Percentiles rank a stretch among this genome's conserved stretches.
phyloP scores from a whole-genome alignment of 768 basidiomycete genomes.

The Russula olivacea region DNA sequence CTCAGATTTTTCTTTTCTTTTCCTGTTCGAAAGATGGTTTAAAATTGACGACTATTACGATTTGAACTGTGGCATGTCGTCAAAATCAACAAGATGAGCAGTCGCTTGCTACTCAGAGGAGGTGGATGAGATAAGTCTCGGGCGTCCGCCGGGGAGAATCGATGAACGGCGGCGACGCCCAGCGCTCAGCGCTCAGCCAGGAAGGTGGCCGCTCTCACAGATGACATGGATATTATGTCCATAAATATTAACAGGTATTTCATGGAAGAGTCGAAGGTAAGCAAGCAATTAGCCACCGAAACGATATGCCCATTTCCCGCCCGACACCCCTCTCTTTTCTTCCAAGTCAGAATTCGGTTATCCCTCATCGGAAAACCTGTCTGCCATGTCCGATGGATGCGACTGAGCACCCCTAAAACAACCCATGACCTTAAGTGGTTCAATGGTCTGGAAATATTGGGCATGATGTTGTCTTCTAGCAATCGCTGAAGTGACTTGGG shows the following conservation, averaged over 20 bases:
- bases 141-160: neutral
- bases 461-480: neutral
- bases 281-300: neutral
- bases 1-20: neutral
- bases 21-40: neutral
- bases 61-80: neutral
- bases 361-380: neutral
- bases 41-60: neutral
- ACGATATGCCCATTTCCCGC: neutral
- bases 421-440: neutral
- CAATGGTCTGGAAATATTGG: neutral
- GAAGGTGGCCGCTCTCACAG: neutral
- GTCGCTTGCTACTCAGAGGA: neutral
- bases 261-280: neutral
- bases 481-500: neutral
- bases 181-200: slow-evolving; percentile 4
- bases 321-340: neutral
- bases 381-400: neutral
- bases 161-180: neutral
- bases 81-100: neutral
- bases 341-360: neutral
- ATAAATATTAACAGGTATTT: neutral
- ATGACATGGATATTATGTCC: slow-evolving; percentile 4
- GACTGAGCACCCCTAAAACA: neutral
- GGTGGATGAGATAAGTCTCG: neutral